Conservation (phyloP, 225 moss, liverwort and hornwort species). For the Lunularia cruciata region DNA sequence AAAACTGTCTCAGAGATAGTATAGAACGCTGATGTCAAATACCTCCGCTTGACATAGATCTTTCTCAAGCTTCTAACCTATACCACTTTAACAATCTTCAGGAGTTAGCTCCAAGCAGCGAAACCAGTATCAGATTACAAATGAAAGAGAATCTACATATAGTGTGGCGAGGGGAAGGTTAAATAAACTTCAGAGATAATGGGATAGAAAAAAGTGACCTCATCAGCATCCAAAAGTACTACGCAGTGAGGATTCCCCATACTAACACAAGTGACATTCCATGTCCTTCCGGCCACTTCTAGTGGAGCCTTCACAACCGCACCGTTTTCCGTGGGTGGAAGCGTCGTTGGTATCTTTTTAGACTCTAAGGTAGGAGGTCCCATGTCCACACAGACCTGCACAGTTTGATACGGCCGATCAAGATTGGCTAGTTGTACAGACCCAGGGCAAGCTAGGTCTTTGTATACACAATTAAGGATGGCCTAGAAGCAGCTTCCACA, state of each 20-base stretch:
- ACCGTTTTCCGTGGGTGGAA: constrained; percentile 51
- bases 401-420: too few relatives aligned
- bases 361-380: constrained; percentile 83
- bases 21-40: too few relatives aligned
- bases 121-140: too few relatives aligned
- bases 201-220: constrained; percentile 9
- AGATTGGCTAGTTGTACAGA: too few relatives aligned
- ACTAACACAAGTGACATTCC: constrained; percentile 95
- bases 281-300: constrained; percentile 69
- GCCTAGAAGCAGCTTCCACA: too few relatives aligned
- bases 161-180: not conserved
- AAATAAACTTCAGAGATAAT: not conserved
- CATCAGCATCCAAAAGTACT: constrained; percentile 55
- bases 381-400: constrained; percentile 97
- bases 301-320: constrained; percentile 80
- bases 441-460: too few relatives aligned
- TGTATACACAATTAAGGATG: too few relatives aligned
- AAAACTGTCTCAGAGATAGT: too few relatives aligned
- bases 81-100: too few relatives aligned
- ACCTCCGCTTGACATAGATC: too few relatives aligned
- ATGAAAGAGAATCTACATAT: not conserved
- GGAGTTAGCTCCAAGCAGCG: too few relatives aligned
- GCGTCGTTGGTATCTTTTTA: constrained; percentile 68
- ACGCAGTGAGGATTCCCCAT: constrained; percentile 99
- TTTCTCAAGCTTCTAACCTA: too few relatives aligned